Percentiles rank a stretch among this genome's conserved stretches.
Conservation (phyloP, 164 flowering plant genomes). For the Litsea cubeba region DNA sequence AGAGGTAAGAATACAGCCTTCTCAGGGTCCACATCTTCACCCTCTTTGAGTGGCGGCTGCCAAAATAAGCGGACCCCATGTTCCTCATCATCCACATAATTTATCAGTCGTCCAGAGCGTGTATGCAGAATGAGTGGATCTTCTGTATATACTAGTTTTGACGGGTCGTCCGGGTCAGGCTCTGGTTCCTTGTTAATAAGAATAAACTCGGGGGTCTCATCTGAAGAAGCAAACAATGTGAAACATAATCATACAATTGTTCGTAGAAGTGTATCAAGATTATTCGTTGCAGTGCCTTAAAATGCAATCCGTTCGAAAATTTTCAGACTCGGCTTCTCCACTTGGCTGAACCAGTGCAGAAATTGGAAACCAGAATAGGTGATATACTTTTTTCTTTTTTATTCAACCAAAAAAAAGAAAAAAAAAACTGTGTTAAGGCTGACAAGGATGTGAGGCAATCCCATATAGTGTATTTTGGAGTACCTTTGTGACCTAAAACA, state of each 20-base stretch:
- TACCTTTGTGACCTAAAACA: not conserved
- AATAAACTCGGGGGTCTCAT: conserved; percentile 66
- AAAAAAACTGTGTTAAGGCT: not conserved
- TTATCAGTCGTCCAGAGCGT: conserved; percentile 61
- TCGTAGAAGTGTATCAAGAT: not conserved
- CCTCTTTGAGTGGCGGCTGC: conserved; percentile 69
- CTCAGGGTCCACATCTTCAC: conserved; percentile 67
- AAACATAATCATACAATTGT: not conserved
- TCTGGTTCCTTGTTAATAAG: conserved; percentile 75
- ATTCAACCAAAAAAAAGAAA: not conserved
- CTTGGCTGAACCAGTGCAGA: not conserved
- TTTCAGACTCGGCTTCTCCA: too few species aligned
- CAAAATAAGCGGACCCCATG: conserved; percentile 82
- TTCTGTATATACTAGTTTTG: conserved; percentile 54
- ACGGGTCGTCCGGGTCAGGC: conserved; percentile 76
- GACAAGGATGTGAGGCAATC: not conserved
- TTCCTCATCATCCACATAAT: conserved; percentile 75
- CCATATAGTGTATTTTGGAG: not conserved
- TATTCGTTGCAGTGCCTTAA: too few species aligned
- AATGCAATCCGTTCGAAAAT: too few species aligned
- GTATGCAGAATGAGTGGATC: conserved; percentile 83
- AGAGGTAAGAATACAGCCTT: conserved; percentile 72
- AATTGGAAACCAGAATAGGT: not conserved
- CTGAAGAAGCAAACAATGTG: conserved; percentile 25
- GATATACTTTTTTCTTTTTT: not conserved